Conservation (phyloP, 2,329 filamentous ascomycete genomes). For the Fusarium avenaceum region DNA sequence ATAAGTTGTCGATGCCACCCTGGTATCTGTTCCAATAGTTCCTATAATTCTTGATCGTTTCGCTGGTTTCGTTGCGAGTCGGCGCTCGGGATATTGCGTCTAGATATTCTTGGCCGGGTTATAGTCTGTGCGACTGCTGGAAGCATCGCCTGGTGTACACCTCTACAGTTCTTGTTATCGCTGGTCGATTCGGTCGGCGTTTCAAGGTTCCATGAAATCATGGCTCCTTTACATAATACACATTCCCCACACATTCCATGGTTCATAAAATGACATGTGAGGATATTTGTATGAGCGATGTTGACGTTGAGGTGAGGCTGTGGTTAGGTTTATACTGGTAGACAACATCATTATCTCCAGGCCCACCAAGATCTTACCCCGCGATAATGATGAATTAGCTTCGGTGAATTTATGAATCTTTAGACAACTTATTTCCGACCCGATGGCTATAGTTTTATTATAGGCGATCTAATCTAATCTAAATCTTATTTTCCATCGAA, state of each 20-base stretch:
- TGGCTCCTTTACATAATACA: slow-evolving; percentile 45
- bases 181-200: slow-evolving; percentile 38
- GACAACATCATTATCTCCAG: background rate
- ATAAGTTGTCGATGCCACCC: slow-evolving; percentile 46
- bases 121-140: slow-evolving; percentile 47
- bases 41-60: slow-evolving; percentile 57
- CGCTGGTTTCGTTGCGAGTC: slow-evolving; percentile 58
- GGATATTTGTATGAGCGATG: background rate
- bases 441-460: background rate
- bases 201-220: slow-evolving; percentile 30
- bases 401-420: slow-evolving; percentile 10
- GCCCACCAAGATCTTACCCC: slow-evolving; percentile 26
- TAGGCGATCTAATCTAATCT: background rate
- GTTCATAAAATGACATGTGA: background rate
- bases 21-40: slow-evolving; percentile 59
- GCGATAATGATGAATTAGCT: slow-evolving; percentile 21
- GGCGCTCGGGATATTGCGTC: slow-evolving; percentile 61
- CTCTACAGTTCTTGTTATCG: slow-evolving; percentile 43
- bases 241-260: slow-evolving; percentile 7
- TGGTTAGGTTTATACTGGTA: background rate
- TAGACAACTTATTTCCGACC: background rate
- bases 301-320: slow-evolving; percentile 5
- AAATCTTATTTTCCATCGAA: background rate
- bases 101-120: slow-evolving; percentile 57
- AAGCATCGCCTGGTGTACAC: slow-evolving; percentile 50